Base-by-base conservation (phyloP, 2,329 filamentous ascomycete genomes). In the Parastagonospora avenae region DNA sequence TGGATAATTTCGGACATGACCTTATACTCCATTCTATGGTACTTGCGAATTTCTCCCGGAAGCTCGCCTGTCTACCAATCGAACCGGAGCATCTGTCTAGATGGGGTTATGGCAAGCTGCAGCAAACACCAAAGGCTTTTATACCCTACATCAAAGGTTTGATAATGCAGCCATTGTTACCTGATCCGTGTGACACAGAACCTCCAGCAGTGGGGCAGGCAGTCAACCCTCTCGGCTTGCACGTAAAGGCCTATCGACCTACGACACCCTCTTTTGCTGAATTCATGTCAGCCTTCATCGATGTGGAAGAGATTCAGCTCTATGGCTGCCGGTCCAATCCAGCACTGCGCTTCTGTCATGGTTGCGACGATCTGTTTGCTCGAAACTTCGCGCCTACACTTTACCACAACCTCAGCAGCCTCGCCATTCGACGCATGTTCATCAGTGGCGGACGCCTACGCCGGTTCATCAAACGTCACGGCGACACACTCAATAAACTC, bases 361-460 rank as follows among this genome's bases (percentile, higher is more conserved):
- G 44, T 9, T 46, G 44, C 16, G 44, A 46, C 8, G 44, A 46
- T 24, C 27, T 46, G 5, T 46, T 46, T 14, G 36, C 27, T 4
- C 9, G n/a, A 7, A 46, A 32, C n/a, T 32, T 46, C 11, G 35
- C 44, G 4, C 14, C 28, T 2, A 14, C 24, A 3, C 12, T 6
- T 10, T 46, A 27, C 28, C 15, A 27, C 4, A 11, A 27, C 6
- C 28, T 46, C 28, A 46, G 14, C 2, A 31, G n/a, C 5, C 19
- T 46, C 5, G 33, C 4, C 8, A 7, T 46, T 31, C 11, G 2
- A 9, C n/a, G 28, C 16, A 15, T 33, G 2, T 32, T 39, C 11
- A 40, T 46, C 27, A 46, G 44, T 28, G 44, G 44, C 29, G 29
- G 44, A 2, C 44, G 44, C 11, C n/a, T 46, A 28, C 44, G 44